Percentiles rank a stretch among this genome's conserved stretches.
These are phyloP conservation scores for Scytalidium sp. DNA, from an alignment of 2,329 filamentous ascomycete genomes.

Conservation along the genomic window DNA sequence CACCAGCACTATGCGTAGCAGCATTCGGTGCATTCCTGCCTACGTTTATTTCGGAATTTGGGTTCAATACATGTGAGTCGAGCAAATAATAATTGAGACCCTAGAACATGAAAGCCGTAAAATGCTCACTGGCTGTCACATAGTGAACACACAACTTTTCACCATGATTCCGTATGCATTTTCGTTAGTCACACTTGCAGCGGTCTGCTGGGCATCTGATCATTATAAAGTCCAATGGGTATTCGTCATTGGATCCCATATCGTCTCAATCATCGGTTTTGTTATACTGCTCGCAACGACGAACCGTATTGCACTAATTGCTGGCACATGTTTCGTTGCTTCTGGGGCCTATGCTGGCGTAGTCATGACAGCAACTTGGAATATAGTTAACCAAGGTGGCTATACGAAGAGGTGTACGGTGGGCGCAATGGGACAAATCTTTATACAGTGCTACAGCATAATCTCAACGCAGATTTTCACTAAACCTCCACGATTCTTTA, in stretches of 20 bases:
- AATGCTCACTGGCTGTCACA: too few species aligned
- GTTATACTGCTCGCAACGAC: constrained; percentile 6
- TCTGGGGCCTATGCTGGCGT: constrained; percentile 2
- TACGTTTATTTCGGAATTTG: constrained; percentile 6
- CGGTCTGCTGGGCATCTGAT: constrained; percentile 4
- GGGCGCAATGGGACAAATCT: constrained; percentile 1
- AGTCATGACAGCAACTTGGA: constrained; percentile 5
- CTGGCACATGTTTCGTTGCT: constrained; percentile 5
- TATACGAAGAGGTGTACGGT: constrained; percentile 7
- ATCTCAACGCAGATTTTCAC: constrained; percentile 8
- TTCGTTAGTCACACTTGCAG: constrained; percentile 1
- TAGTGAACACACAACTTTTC: constrained; percentile 8
- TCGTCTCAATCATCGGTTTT: constrained; percentile 2
- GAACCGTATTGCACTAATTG: constrained; percentile 2
- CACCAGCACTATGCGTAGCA: neutral
- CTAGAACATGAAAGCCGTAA: too few species aligned
- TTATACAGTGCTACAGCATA: constrained; percentile 4
- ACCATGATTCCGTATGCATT: constrained; percentile 9
- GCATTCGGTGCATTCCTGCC: constrained; percentile 1
- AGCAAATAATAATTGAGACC: too few species aligned
- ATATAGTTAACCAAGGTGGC: constrained; percentile 4
- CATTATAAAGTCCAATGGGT: constrained; percentile 3
- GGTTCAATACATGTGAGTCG: constrained; percentile 3
- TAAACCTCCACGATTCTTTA: constrained; percentile 6
- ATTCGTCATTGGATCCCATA: constrained; percentile 1